phyloP scores from a whole-genome alignment of 768 basidiomycete species.

The Baorangia bicolor region DNA sequence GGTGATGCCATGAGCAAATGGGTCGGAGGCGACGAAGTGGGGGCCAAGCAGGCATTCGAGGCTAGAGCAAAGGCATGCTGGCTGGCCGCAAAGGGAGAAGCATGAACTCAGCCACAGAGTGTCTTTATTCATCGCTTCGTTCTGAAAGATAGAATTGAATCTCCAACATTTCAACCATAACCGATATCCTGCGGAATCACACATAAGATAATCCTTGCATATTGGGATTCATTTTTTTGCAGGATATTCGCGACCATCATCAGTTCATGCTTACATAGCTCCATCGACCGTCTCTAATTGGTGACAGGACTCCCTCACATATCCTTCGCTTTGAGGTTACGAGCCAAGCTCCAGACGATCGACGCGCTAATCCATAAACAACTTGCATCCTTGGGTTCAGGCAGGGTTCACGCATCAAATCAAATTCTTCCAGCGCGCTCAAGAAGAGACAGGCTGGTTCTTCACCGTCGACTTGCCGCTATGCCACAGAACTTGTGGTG shows the following conservation, averaged over 20 bases:
- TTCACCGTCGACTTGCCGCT: background rate
- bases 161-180: background rate
- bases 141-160: background rate
- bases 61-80: conserved; percentile 45
- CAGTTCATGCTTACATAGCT: background rate
- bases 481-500: background rate
- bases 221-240: no score
- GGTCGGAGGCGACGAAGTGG: conserved; percentile 44
- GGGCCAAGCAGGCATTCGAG: conserved; percentile 39
- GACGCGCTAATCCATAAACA: background rate
- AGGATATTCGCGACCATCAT: background rate
- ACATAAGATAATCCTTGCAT: background rate
- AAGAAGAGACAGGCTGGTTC: background rate
- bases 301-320: background rate
- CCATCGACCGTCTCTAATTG: background rate
- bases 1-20: conserved; percentile 48
- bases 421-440: background rate
- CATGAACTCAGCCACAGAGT: background rate
- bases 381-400: background rate
- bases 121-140: background rate
- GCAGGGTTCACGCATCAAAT: background rate
- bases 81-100: conserved; percentile 40
- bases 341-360: background rate
- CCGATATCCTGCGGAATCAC: background rate
- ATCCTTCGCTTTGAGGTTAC: background rate